phyloP scores from a whole-genome alignment of 2,329 filamentous ascomycete species.

The Drechslerella coelobrocha region DNA sequence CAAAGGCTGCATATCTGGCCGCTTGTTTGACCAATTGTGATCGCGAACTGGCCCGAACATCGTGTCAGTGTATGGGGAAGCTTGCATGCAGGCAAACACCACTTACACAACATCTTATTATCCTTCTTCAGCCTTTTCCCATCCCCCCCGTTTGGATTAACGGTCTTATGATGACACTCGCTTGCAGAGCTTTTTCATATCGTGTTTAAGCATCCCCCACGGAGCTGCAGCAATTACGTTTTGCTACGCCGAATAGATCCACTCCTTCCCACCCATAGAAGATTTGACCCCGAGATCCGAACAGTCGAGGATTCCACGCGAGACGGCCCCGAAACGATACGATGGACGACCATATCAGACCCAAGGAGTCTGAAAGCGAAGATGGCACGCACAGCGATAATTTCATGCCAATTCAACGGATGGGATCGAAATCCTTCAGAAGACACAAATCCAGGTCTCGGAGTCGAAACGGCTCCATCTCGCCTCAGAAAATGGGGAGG shows the following conservation, averaged over 20 bases:
- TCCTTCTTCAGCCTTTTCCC: background rate
- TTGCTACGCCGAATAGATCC: conserved; percentile 30
- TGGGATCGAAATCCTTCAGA: conserved; percentile 46
- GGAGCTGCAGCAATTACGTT: background rate
- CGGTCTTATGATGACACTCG: conserved; percentile 49
- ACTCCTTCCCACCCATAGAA: conserved; percentile 7
- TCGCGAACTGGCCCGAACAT: background rate
- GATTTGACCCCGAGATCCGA: conserved; percentile 7
- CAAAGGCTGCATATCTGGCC: conserved; percentile 2
- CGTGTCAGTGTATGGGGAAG: background rate
- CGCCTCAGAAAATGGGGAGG: conserved; percentile 48
- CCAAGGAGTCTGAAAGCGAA: conserved; percentile 46
- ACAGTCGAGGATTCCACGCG: background rate
- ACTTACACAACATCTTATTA: conserved; percentile 7
- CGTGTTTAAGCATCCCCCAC: conserved; percentile 26
- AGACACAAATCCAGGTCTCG: conserved; percentile 47
- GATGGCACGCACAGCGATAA: conserved; percentile 45
- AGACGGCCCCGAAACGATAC: conserved; percentile 10
- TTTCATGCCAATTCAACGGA: conserved; percentile 47
- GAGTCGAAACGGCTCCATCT: conserved; percentile 42
- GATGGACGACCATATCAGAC: conserved; percentile 46
- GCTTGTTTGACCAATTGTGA: conserved; percentile 4
- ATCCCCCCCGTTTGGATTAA: conserved; percentile 28
- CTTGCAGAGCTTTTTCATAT: conserved; percentile 37
- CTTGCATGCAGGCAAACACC: conserved; percentile 9